phyloP scores from a whole-genome alignment of 306 rosid species.

The Cicer judaicum region DNA sequence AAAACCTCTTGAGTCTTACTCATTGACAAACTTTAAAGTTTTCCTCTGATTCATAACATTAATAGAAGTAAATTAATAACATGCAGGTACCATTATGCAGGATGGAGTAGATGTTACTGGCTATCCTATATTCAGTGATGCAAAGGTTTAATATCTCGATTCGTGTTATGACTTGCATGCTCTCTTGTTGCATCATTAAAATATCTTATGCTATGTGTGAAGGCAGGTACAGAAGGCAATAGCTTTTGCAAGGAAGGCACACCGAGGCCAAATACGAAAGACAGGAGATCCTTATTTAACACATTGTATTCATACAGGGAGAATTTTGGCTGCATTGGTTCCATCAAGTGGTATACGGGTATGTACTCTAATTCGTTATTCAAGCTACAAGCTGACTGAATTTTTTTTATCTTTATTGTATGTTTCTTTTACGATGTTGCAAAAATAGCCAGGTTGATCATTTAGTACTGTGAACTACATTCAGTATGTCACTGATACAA shows the following conservation, averaged over 20 bases:
- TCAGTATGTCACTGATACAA: background rate
- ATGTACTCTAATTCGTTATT: constrained; percentile 43
- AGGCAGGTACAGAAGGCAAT: constrained; percentile 99
- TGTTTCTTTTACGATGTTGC: constrained; percentile 7
- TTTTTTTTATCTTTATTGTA: background rate
- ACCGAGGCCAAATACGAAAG: constrained; percentile 81
- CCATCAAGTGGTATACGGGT: constrained; percentile 88
- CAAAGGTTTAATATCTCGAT: constrained; percentile 69
- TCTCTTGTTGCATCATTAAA: constrained; percentile 54
- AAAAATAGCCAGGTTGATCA: constrained; percentile 23
- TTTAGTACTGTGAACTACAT: constrained; percentile 13
- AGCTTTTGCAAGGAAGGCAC: constrained; percentile 89
- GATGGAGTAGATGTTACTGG: constrained; percentile 97
- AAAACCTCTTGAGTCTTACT: constrained; percentile 5
- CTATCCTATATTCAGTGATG: constrained; percentile 72
- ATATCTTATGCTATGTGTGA: constrained; percentile 62
- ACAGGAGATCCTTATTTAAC: constrained; percentile 95
- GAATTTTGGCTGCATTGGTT: constrained; percentile 88
- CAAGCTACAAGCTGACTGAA: constrained; percentile 3
- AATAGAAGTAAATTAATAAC: constrained; percentile 23
- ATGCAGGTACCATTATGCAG: constrained; percentile 72
- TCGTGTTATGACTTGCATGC: constrained; percentile 33
- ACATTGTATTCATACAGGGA: constrained; percentile 91
- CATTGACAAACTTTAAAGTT: background rate
- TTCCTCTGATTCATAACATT: background rate